Evolutionary conservation across 345 rosid genomes (phyloP), one percentile per base, ranked within the genome.

Genomic region (Stellera chamaejasme): DNA sequence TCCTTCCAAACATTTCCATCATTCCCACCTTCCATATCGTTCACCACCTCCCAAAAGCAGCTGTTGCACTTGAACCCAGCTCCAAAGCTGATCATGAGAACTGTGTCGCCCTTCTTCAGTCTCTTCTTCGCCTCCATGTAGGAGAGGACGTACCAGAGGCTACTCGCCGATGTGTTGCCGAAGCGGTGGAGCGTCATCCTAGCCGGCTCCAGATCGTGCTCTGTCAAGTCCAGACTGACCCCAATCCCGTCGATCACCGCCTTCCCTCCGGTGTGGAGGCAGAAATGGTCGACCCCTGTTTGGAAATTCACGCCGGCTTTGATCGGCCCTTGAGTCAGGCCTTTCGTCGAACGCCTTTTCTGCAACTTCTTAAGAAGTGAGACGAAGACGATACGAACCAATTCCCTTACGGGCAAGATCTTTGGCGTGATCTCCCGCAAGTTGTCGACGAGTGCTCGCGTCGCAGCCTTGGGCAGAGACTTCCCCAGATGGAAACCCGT

Each of bases 51-150:
- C 94, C 94, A 86, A 50, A 82, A 25, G 60, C 90, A 80, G 72
- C 94, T 86, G 73, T 86, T 86, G 67, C 94, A 86, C 60, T 85
- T 86, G 68, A 86, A 86, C 3, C 94, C 94, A 16, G 90, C 90
- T 11, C 94, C 90, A n/a, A 86, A 86, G 58, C 87, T 79, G 26
- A 86, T 57, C 94, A 79, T 84, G 57, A 82, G 68, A 39, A 88
- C 75, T 58, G 79, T 76, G 16, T 90, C 95, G 16, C 97, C 92
- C 57, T 70, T 84, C 66, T 80, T 89, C 14, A 93, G 47, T 65
- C 99, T 73, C 75, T 65, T 77, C 66, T 93, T 93, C 0, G 94
- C 99, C 42, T 82, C 96, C 97, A 93, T 83, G 69, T 93, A 93
- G 1, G 70, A 88, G 48, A 93, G 67, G 13, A 93, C 99, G 56